phyloP scores from a whole-genome alignment of 2,329 filamentous ascomycete genomes.

The Beauveria asiatica region DNA sequence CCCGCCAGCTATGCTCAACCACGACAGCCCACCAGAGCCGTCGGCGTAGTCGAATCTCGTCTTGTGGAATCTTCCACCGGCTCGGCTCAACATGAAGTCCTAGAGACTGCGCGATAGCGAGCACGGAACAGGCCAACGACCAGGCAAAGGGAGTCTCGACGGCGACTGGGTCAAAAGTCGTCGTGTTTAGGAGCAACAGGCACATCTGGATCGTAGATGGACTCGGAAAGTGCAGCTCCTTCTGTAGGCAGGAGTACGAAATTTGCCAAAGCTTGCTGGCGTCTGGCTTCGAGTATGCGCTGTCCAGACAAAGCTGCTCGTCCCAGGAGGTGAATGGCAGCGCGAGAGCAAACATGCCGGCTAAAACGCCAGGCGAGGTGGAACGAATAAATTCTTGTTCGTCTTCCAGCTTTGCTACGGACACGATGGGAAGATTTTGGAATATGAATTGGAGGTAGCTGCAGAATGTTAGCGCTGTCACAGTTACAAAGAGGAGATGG shows the following conservation, averaged over 20 bases:
- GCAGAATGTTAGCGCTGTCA: neutral
- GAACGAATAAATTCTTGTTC: conserved; percentile 11
- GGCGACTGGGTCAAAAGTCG: conserved; percentile 13
- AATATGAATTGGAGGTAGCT: conserved; percentile 15
- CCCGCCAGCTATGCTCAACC: conserved; percentile 15
- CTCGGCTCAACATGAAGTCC: conserved; percentile 13
- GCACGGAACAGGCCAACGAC: conserved; percentile 12
- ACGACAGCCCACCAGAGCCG: conserved; percentile 16
- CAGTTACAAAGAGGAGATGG: neutral
- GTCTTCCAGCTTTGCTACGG: conserved; percentile 11
- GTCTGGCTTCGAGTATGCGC: conserved; percentile 16
- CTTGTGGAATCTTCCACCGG: conserved; percentile 13
- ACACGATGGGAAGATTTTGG: conserved; percentile 15
- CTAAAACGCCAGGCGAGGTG: conserved; percentile 14
- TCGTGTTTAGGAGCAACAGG: conserved; percentile 13
- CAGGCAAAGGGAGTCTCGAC: conserved; percentile 15
- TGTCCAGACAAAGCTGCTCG: conserved; percentile 15
- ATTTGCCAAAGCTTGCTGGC: conserved; percentile 15
- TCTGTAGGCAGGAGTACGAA: conserved; percentile 15
- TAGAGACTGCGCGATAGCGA: conserved; percentile 13
- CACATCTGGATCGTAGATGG: conserved; percentile 14
- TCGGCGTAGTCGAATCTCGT: conserved; percentile 13
- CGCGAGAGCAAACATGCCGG: conserved; percentile 15
- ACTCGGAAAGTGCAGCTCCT: conserved; percentile 15
- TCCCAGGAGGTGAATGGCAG: conserved; percentile 16